Evolutionary conservation across 2,329 filamentous ascomycete species (phyloP).

Genomic region (Magnaporthales sp.): DNA sequence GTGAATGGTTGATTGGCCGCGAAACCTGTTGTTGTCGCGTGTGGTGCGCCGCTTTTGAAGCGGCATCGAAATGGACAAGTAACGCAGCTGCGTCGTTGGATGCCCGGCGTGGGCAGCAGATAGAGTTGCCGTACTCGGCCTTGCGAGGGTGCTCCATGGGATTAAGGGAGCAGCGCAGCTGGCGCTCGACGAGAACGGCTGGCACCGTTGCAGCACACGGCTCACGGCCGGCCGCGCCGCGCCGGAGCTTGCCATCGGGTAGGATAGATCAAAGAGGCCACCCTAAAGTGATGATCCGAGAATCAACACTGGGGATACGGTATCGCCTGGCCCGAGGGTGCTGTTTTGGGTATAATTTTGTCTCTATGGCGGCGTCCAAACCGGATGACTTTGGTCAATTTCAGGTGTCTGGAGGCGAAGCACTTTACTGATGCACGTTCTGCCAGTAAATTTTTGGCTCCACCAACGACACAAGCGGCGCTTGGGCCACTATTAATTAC

Average conservation of each 20-base stretch:
- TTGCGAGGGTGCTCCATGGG: not conserved
- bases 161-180: not conserved
- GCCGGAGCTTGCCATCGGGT: constrained; percentile 13
- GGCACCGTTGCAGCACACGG: constrained; percentile 20
- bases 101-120: not conserved
- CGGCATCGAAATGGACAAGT: constrained; percentile 47
- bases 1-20: constrained; percentile 75
- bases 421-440: not conserved
- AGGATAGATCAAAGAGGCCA: not conserved
- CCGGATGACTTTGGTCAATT: not conserved
- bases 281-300: not conserved
- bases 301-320: not conserved
- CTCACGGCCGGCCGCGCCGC: constrained; percentile 17
- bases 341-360: not conserved
- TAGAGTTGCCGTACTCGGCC: not conserved
- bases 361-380: not conserved
- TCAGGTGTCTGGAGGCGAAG: not conserved
- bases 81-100: constrained; percentile 10
- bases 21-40: constrained; percentile 69
- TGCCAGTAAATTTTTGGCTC: not conserved
- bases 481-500: constrained; percentile 11
- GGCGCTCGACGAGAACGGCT: constrained; percentile 14
- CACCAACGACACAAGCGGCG: constrained; percentile 5
- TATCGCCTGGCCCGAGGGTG: not conserved
- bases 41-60: constrained; percentile 36